Base-by-base conservation (phyloP, 768 basidiomycete genomes). In the Paxillus rubicundulus region DNA sequence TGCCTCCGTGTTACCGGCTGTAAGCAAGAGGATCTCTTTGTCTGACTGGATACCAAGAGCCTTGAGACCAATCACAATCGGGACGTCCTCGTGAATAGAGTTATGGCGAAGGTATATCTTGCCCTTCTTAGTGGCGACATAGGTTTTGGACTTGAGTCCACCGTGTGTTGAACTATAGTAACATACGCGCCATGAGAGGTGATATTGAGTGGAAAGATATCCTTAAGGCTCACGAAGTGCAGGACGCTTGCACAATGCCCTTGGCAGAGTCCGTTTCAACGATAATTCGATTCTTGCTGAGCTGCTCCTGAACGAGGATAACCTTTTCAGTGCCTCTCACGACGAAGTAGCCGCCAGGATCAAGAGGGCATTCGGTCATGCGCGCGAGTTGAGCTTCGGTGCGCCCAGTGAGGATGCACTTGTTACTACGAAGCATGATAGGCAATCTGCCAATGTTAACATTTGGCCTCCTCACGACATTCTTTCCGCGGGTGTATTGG, bases 271-370 rank as follows among this genome's bases (percentile, higher is more conserved):
- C 97, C 6, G 87, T 89, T 75, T 98, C 97, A 55, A 99, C 97
- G 59, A 99, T 98, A 66, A 99, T 99, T 38, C 97, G 83, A 70
- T 99, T 98, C 79, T 98, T 98, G 79, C 92, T 95, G 64, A 98
- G 73, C 72, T 99, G 97, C 68, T 98, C 97, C 70, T 99, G 97
- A 7, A 99, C 96, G 56, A 99, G 77, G 60, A 99, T 99, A 61
- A 99, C 97, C 73, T 98, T 99, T 72, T 99, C 96, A 39, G 96
- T 99, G 34, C 96, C 96, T 72, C 95, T 98, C 47, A 99, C 97
- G 53, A 99, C 88, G 70, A 99, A 99, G 68, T 98, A 98, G 4
- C 97, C 97, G n/a, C 97, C 97, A 10, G 97, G 96, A 73, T 99
- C 97, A 53, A 98, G 78, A 3, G 97, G 97, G 69, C 97, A 99